Evolutionary conservation across 176 grass and related monocot species (phyloP).

Genomic region (Phyllostachys edulis): DNA sequence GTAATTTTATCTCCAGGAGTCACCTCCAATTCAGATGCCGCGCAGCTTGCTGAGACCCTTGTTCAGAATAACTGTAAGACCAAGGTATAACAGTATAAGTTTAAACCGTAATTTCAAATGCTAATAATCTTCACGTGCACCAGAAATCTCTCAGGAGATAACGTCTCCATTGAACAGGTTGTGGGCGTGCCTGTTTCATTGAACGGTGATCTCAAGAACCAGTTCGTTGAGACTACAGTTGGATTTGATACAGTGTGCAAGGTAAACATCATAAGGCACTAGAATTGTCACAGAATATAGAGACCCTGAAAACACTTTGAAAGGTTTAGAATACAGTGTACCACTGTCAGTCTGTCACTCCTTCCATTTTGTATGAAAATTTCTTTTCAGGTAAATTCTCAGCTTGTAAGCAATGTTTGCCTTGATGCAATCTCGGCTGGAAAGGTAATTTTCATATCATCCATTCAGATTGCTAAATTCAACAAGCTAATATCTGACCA

Average conservation of each 20-base stretch:
- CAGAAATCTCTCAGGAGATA: not conserved
- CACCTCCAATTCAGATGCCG: slow-evolving; percentile 88
- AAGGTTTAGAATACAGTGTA: not conserved
- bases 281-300: not conserved
- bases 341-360: not conserved
- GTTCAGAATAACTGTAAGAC: slow-evolving; percentile 74
- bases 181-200: slow-evolving; percentile 68
- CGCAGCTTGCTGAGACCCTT: slow-evolving; percentile 93
- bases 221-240: slow-evolving; percentile 68
- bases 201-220: slow-evolving; percentile 76
- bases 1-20: slow-evolving; percentile 43
- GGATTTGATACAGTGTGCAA: slow-evolving; percentile 79
- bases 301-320: not conserved
- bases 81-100: slow-evolving; percentile 46
- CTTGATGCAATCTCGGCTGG: slow-evolving; percentile 69
- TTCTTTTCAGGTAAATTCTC: slow-evolving; percentile 69
- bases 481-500: not conserved
- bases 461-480: not conserved
- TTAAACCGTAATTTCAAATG: not conserved
- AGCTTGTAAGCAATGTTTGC: slow-evolving; percentile 77
- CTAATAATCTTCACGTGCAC: not conserved
- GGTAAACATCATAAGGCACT: slow-evolving; percentile 22
- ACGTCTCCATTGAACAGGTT: slow-evolving; percentile 34
- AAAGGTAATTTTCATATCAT: slow-evolving; percentile 44
- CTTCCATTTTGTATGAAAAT: not conserved